phyloP scores from a whole-genome alignment of 306 rosid species.

The Vigna angularis region DNA sequence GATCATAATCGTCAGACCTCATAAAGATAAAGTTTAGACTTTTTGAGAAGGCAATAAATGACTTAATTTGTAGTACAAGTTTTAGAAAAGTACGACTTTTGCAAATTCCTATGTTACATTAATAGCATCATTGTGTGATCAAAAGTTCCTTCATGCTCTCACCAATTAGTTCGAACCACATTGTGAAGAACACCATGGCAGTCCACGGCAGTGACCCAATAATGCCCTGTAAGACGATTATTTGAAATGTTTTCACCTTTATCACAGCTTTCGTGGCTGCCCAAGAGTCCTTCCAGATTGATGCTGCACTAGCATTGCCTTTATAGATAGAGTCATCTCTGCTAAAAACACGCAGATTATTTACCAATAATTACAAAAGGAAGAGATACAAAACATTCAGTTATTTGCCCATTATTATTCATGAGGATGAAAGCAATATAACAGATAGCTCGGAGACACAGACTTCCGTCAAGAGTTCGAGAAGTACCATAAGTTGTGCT shows the following conservation, averaged over 20 bases:
- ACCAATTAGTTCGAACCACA: constrained; percentile 99
- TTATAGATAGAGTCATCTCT: constrained; percentile 61
- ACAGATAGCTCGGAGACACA: constrained; percentile 23
- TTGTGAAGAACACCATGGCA: constrained; percentile 99
- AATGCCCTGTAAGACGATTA: constrained; percentile 90
- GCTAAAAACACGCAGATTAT: constrained; percentile 41
- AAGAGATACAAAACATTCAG: constrained; percentile 23
- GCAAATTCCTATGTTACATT: constrained; percentile 1
- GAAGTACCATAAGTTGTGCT: not conserved
- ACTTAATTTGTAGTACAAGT: constrained; percentile 10
- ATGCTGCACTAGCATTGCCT: constrained; percentile 55
- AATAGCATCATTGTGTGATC: constrained; percentile 9
- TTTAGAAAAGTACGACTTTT: not conserved
- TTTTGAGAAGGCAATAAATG: not conserved
- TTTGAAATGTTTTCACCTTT: constrained; percentile 85
- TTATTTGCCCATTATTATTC: constrained; percentile 25
- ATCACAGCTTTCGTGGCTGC: constrained; percentile 76
- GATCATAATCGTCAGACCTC: not conserved
- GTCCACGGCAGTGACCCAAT: constrained; percentile 99
- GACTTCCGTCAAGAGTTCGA: not conserved
- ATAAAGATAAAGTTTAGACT: constrained; percentile 5
- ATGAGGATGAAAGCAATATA: constrained; percentile 31
- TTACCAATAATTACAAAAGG: constrained; percentile 39
- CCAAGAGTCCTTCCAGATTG: constrained; percentile 84
- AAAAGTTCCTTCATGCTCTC: constrained; percentile 46